Evolutionary conservation across 371 early-diverging fungal species (phyloP).

Genomic region (Synchytrium microbalum): DNA sequence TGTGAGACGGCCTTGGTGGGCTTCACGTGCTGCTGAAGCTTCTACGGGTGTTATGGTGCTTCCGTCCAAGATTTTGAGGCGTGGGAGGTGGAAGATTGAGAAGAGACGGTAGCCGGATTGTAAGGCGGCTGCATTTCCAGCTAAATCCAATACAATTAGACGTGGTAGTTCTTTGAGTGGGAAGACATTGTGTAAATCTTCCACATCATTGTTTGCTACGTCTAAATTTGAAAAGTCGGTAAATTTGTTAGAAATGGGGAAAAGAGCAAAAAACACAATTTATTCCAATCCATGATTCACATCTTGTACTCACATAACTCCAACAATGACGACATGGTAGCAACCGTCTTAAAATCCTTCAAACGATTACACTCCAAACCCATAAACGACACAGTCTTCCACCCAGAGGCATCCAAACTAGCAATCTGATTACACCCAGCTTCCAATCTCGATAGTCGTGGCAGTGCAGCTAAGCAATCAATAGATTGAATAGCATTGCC

Average conservation of each 20-base stretch:
- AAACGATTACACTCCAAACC: slow-evolving; percentile 40
- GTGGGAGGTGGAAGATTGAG: slow-evolving; percentile 39
- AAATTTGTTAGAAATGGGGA: neutral
- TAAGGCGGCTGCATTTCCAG: slow-evolving; percentile 39
- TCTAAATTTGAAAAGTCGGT: slow-evolving; percentile 15
- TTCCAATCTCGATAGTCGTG: slow-evolving; percentile 36
- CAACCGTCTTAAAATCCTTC: slow-evolving; percentile 29
- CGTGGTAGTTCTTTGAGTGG: slow-evolving; percentile 44
- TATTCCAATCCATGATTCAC: neutral
- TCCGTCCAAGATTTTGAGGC: slow-evolving; percentile 47
- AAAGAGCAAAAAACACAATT: slow-evolving; percentile 6
- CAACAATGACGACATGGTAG: slow-evolving; percentile 35
- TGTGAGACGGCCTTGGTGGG: slow-evolving; percentile 43
- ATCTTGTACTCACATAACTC: slow-evolving; percentile 36
- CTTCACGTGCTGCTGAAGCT: slow-evolving; percentile 34
- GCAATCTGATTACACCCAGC: slow-evolving; percentile 35
- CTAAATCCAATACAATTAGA: slow-evolving; percentile 43
- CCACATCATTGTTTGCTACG: slow-evolving; percentile 40
- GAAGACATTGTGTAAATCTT: slow-evolving; percentile 37
- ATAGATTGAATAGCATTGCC: slow-evolving; percentile 38
- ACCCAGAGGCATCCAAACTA: slow-evolving; percentile 24
- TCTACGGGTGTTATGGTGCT: slow-evolving; percentile 36
- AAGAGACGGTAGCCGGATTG: slow-evolving; percentile 37
- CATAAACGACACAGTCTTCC: slow-evolving; percentile 33
- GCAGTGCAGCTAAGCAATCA: slow-evolving; percentile 30